These are phyloP conservation scores for Linanthus parryae DNA, from an alignment of 148 eudicot species.

Conservation along the genomic window DNA sequence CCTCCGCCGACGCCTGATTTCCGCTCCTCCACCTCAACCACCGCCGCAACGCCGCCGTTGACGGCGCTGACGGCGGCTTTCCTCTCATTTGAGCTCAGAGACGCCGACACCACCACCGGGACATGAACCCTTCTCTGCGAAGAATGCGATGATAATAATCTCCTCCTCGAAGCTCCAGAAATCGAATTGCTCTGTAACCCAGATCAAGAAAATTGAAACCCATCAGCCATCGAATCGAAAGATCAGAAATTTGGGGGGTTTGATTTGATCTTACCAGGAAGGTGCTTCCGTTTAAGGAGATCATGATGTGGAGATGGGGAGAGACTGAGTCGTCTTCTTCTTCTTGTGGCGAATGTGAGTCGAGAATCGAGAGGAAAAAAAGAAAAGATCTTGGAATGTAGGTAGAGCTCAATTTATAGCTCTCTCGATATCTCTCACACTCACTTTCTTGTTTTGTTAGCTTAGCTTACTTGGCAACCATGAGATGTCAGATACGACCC, in stretches of 20 bases:
- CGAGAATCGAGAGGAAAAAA: too few relatives aligned
- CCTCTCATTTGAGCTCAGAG: constrained; percentile 30
- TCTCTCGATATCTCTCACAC: too few relatives aligned
- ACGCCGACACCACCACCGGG: constrained; percentile 37
- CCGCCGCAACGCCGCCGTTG: constrained; percentile 17
- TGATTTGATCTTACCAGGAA: constrained; percentile 2
- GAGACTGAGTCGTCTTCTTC: too few relatives aligned
- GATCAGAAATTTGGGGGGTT: background rate
- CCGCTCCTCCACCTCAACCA: constrained; percentile 28
- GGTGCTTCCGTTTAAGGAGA: constrained; percentile 45
- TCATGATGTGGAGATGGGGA: too few relatives aligned
- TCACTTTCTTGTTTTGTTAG: too few relatives aligned
- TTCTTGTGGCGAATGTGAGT: too few relatives aligned
- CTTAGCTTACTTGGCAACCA: too few relatives aligned
- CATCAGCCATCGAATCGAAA: background rate
- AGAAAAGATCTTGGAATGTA: too few relatives aligned
- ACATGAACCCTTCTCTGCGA: constrained; percentile 19
- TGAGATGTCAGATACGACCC: too few relatives aligned
- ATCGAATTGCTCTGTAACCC: constrained; percentile 42
- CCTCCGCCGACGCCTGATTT: constrained; percentile 45
- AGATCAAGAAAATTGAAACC: background rate
- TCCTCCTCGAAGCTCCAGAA: constrained; percentile 33
- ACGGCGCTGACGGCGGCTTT: constrained; percentile 21
- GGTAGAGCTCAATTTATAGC: too few relatives aligned
- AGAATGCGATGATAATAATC: constrained; percentile 24